phyloP scores from a whole-genome alignment of 331 rosid genomes.

The Pyracantha coccinea region DNA sequence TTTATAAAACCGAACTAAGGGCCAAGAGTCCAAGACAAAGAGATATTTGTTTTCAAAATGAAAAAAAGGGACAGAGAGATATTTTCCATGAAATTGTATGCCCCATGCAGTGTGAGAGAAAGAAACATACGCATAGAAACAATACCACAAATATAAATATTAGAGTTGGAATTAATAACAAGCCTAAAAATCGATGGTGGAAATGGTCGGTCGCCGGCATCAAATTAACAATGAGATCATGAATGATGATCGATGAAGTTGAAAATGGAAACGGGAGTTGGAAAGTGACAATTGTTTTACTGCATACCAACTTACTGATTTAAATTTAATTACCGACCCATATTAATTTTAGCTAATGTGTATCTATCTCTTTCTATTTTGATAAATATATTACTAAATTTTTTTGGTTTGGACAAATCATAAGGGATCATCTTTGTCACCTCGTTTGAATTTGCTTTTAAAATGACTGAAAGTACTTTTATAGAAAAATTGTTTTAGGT shows the following conservation, averaged over 20 bases:
- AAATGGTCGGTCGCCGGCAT: slow-evolving; percentile 28
- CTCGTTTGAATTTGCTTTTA: too few species aligned
- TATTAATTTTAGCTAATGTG: neutral
- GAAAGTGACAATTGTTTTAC: slow-evolving; percentile 18
- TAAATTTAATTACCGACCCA: neutral
- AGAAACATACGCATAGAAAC: neutral
- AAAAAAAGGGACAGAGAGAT: neutral
- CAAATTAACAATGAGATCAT: neutral
- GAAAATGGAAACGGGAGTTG: neutral
- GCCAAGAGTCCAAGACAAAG: too few species aligned
- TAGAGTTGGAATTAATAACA: neutral
- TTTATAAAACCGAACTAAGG: too few species aligned
- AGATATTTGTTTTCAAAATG: too few species aligned
- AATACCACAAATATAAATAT: neutral
- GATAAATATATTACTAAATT: neutral
- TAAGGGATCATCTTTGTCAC: neutral
- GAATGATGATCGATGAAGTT: neutral
- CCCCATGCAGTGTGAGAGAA: neutral
- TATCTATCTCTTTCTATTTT: neutral
- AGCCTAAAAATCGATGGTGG: neutral
- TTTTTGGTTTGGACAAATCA: neutral
- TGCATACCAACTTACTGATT: neutral
- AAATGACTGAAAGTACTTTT: too few species aligned
- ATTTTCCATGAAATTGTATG: neutral
- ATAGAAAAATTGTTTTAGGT: too few species aligned